These are phyloP conservation scores for Peronospora farinosa DNA, from an alignment of 352 stramenopile genomes.

Conservation along the genomic window DNA sequence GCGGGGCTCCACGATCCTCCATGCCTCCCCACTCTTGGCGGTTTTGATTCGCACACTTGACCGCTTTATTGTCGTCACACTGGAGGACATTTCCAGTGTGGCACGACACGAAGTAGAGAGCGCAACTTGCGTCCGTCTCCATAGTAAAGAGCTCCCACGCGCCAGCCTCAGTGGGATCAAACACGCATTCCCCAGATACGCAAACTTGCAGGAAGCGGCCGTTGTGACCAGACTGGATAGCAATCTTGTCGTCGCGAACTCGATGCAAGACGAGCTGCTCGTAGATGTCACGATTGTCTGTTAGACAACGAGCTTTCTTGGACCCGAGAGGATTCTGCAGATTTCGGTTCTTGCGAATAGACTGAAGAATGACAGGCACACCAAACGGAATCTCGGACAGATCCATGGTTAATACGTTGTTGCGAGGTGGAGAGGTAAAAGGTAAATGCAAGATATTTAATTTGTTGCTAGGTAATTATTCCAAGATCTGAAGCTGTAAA, in stretches of 20 bases:
- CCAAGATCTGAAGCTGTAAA: too few relatives aligned
- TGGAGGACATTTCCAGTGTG: slow-evolving; percentile 28
- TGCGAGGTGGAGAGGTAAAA: too few relatives aligned
- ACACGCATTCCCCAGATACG: slow-evolving; percentile 23
- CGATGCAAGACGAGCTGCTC: slow-evolving; percentile 29
- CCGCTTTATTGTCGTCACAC: slow-evolving; percentile 13
- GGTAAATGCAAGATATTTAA: too few relatives aligned
- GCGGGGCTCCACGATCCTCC: slow-evolving; percentile 24
- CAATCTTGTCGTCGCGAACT: slow-evolving; percentile 28
- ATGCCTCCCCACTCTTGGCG: slow-evolving; percentile 19
- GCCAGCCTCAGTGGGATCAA: slow-evolving; percentile 24
- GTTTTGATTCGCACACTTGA: slow-evolving; percentile 23
- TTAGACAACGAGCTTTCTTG: slow-evolving; percentile 28
- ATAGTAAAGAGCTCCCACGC: slow-evolving; percentile 32
- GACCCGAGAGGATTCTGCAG: slow-evolving; percentile 29
- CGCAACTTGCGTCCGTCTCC: slow-evolving; percentile 17
- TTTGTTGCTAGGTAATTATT: too few relatives aligned
- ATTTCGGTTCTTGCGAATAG: slow-evolving; percentile 14
- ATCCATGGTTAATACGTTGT: slow-evolving; percentile 16
- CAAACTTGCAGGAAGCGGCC: slow-evolving; percentile 26
- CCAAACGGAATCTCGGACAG: slow-evolving; percentile 31
- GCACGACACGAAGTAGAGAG: slow-evolving; percentile 30
- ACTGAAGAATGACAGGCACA: slow-evolving; percentile 28
- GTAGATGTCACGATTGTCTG: slow-evolving; percentile 24
- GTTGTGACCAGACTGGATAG: slow-evolving; percentile 25